phyloP scores from a whole-genome alignment of 2,329 filamentous ascomycete genomes.

The Colletotrichum falcatum region DNA sequence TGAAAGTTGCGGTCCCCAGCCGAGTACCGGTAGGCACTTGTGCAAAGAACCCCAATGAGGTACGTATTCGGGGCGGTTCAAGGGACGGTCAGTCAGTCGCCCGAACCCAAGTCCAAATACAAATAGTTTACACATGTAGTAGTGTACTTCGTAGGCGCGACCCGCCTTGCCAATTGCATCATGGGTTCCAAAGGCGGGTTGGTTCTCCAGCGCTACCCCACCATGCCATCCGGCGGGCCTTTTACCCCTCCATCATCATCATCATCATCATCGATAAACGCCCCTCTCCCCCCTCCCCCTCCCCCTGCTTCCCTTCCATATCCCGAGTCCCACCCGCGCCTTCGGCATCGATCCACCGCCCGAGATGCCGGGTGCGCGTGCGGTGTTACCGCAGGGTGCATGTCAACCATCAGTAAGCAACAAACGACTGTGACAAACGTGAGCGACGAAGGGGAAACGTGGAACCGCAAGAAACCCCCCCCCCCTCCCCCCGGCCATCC shows the following conservation, averaged over 20 bases:
- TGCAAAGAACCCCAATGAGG: not conserved
- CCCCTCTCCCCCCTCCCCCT: no score
- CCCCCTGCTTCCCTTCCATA: not conserved
- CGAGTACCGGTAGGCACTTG: not conserved
- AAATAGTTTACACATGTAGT: no score
- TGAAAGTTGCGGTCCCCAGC: not conserved
- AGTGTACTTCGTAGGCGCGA: no score
- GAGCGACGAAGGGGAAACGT: not conserved
- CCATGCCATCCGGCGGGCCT: not conserved
- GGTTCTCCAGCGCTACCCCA: constrained; percentile 9
- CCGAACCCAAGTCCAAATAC: not conserved
- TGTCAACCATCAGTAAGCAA: constrained; percentile 24
- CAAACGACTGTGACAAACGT: constrained; percentile 4
- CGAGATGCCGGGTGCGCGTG: constrained; percentile 5
- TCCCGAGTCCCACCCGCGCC: not conserved
- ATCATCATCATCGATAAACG: not conserved
- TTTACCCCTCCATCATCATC: constrained; percentile 14
- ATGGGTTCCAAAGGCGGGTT: constrained; percentile 29
- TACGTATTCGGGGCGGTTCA: no score
- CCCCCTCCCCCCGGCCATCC: no score
- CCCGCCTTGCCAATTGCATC: constrained; percentile 33
- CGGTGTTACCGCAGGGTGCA: not conserved
- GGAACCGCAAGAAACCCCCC: not conserved
- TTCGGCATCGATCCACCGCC: constrained; percentile 30
- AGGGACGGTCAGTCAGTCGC: not conserved